Conservation (phyloP, 768 basidiomycete species). For the Boletus barrowsii region DNA sequence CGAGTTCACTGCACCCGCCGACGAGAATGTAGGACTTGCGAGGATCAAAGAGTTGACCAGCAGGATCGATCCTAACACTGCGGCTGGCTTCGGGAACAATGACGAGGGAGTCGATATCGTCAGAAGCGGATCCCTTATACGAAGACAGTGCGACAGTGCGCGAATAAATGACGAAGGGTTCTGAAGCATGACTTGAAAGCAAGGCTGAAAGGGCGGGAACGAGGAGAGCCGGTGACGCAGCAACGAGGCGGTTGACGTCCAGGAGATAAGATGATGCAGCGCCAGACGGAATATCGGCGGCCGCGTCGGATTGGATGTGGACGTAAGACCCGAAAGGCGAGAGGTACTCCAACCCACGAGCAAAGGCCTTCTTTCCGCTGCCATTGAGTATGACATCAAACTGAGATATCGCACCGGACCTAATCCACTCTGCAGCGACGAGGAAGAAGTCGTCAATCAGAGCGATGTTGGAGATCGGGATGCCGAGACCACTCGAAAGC, state of each 20-base stretch:
- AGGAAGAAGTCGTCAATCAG: constrained; percentile 12
- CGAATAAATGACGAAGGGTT: constrained; percentile 12
- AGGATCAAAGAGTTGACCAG: constrained; percentile 30
- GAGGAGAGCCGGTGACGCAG: constrained; percentile 19
- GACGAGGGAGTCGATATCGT: constrained; percentile 13
- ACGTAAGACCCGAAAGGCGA: constrained; percentile 26
- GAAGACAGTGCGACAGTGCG: constrained; percentile 10
- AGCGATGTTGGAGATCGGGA: constrained; percentile 10
- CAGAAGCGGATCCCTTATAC: background rate
- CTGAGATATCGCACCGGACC: constrained; percentile 9
- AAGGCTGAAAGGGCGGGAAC: constrained; percentile 15
- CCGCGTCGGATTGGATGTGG: constrained; percentile 19
- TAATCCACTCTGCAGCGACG: constrained; percentile 10
- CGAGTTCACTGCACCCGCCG: constrained; percentile 22
- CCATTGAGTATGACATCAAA: constrained; percentile 28
- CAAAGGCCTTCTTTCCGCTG: constrained; percentile 12
- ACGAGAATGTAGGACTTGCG: constrained; percentile 23
- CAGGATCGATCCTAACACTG: constrained; percentile 21
- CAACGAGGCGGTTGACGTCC: constrained; percentile 21
- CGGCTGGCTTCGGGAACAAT: constrained; percentile 11
- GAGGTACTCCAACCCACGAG: constrained; percentile 18
- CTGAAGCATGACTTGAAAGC: constrained; percentile 17
- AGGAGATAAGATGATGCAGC: constrained; percentile 16
- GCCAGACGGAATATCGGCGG: constrained; percentile 17
- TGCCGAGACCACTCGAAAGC: constrained; percentile 11